phyloP scores from a whole-genome alignment of 768 basidiomycete genomes.

The Macrolepiota fuliginosa region DNA sequence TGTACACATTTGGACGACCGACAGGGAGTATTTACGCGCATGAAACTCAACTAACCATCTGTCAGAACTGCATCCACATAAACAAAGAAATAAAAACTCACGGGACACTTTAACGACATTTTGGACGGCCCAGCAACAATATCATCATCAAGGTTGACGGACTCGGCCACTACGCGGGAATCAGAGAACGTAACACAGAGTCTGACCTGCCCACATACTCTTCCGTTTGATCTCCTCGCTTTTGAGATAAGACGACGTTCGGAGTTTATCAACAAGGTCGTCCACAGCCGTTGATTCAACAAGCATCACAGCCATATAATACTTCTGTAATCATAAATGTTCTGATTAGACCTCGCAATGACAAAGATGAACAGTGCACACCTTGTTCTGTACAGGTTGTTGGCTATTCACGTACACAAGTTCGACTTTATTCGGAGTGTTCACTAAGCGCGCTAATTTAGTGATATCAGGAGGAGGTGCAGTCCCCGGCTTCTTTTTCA shows the following conservation, averaged over 20 bases:
- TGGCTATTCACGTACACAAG: conserved; percentile 92
- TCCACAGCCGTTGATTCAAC: conserved; percentile 76
- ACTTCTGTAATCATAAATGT: conserved; percentile 58
- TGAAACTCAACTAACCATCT: conserved; percentile 70
- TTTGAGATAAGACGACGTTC: conserved; percentile 62
- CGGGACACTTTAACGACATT: conserved; percentile 93
- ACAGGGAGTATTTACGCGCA: conserved; percentile 80
- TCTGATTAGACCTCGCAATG: conserved; percentile 1
- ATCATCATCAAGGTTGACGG: conserved; percentile 77
- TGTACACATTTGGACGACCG: conserved; percentile 89
- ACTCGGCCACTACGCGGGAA: conserved; percentile 49
- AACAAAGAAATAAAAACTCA: conserved; percentile 37
- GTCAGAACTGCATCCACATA: neutral
- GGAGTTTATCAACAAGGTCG: conserved; percentile 66
- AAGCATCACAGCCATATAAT: conserved; percentile 80
- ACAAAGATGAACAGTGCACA: conserved; percentile 26
- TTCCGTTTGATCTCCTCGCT: conserved; percentile 61
- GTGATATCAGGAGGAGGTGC: conserved; percentile 82
- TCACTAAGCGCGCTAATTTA: conserved; percentile 37
- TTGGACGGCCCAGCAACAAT: conserved; percentile 88
- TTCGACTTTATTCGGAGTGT: conserved; percentile 65
- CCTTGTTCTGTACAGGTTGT: conserved; percentile 72
- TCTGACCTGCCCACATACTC: conserved; percentile 47
- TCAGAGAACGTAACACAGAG: neutral
- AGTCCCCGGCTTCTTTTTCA: conserved; percentile 95